Conservation (phyloP, 257 asterid genomes). For the Eustoma russellianum region DNA sequence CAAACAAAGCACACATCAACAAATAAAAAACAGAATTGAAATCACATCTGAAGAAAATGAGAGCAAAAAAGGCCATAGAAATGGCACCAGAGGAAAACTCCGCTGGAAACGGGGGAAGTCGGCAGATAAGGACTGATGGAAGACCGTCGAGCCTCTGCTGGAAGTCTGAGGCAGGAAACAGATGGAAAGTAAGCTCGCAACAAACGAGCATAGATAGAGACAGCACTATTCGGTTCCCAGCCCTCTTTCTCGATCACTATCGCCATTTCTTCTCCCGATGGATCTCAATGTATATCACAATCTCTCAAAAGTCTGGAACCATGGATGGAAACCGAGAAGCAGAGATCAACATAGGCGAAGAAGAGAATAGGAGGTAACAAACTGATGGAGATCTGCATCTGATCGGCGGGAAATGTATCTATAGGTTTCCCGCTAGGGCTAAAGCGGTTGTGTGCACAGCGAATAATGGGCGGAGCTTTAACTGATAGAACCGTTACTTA, state of each 20-base stretch:
- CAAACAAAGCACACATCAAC: conserved; percentile 5
- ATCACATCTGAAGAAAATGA: neutral
- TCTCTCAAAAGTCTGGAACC: neutral
- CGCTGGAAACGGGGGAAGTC: conserved; percentile 51
- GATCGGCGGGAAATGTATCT: no score
- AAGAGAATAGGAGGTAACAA: no score
- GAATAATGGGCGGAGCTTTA: neutral
- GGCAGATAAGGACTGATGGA: conserved; percentile 57
- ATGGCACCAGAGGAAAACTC: conserved; percentile 67
- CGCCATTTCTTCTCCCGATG: conserved; percentile 37
- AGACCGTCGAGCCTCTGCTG: conserved; percentile 23
- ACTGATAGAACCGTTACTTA: neutral
- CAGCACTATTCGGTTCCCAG: conserved; percentile 75
- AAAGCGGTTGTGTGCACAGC: no score
- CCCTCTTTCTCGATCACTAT: conserved; percentile 61
- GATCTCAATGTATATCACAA: neutral
- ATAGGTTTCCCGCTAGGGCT: no score
- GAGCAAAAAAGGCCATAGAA: neutral
- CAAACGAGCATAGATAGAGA: conserved; percentile 37
- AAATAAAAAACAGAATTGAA: neutral
- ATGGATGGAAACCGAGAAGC: neutral
- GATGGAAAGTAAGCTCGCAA: conserved; percentile 48
- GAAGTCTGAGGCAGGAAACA: conserved; percentile 34
- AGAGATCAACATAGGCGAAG: neutral
- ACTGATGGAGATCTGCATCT: conserved; percentile 7